These are phyloP conservation scores for Heliocybe sulcata DNA, from an alignment of 1,284 basidiomycete species.

Conservation along the genomic window DNA sequence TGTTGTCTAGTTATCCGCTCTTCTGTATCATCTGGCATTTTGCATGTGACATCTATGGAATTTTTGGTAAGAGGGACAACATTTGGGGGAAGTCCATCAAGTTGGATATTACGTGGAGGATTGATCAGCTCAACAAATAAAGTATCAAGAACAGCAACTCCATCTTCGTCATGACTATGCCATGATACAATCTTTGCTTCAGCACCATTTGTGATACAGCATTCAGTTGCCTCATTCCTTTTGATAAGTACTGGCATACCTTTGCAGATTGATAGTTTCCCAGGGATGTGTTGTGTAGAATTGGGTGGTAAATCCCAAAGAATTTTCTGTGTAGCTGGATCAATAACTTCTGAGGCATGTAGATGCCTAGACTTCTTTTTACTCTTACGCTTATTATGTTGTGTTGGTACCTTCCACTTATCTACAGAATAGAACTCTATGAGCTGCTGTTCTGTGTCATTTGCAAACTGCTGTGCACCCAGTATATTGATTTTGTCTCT, in stretches of 20 bases:
- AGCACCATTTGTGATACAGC: constrained; percentile 1
- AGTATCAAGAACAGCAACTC: neutral
- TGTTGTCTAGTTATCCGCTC: constrained; percentile 21
- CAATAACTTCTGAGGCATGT: neutral
- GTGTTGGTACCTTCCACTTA: neutral
- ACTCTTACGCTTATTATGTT: neutral
- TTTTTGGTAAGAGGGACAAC: constrained; percentile 25
- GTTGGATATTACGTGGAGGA: constrained; percentile 20
- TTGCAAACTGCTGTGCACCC: constrained; percentile 19
- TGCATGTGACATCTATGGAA: constrained; percentile 13
- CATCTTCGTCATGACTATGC: neutral
- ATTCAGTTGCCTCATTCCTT: neutral
- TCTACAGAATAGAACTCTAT: constrained; percentile 23
- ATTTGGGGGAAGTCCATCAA: constrained; percentile 27
- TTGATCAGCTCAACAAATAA: constrained; percentile 22
- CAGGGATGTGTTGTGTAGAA: neutral
- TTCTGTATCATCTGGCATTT: neutral
- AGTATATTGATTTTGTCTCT: constrained; percentile 25
- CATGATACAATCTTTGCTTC: neutral
- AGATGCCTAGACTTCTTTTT: neutral
- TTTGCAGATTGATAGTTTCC: neutral
- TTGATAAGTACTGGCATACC: neutral
- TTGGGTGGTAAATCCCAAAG: neutral
- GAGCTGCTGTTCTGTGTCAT: constrained; percentile 18
- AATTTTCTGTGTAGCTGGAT: neutral